These are phyloP conservation scores for Verticillium klebahnii DNA, from an alignment of 2,329 filamentous ascomycete species.

Conservation along the genomic window DNA sequence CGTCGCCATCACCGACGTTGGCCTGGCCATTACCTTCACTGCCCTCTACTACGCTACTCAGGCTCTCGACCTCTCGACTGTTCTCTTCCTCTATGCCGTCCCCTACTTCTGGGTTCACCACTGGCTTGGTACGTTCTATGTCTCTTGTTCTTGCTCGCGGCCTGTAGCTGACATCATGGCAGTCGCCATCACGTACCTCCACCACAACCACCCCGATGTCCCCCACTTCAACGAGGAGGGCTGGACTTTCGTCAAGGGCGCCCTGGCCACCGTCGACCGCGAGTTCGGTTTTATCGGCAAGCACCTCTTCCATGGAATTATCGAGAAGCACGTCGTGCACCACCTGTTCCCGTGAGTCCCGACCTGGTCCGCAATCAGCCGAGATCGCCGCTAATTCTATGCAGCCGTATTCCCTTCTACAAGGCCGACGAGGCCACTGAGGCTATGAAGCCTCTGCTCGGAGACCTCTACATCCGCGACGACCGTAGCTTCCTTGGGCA, in stretches of 20 bases:
- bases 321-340: constrained; percentile 57
- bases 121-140: constrained; percentile 53
- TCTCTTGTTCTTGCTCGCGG: not conserved
- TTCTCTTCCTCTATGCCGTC: constrained; percentile 55
- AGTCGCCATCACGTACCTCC: constrained; percentile 72
- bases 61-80: constrained; percentile 50
- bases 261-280: constrained; percentile 57
- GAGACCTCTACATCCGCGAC: constrained; percentile 46
- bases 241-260: constrained; percentile 60
- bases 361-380: not conserved
- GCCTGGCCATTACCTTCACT: constrained; percentile 45
- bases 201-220: constrained; percentile 59
- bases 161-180: not conserved
- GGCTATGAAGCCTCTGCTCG: constrained; percentile 52
- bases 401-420: constrained; percentile 53
- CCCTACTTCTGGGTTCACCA: constrained; percentile 69
- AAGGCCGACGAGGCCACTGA: constrained; percentile 54
- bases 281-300: constrained; percentile 58
- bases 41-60: constrained; percentile 48
- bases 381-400: not conserved
- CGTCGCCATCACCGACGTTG: constrained; percentile 57
- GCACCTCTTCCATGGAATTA: constrained; percentile 60
- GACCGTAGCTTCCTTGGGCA: constrained; percentile 37
- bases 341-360: constrained; percentile 49
- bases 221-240: constrained; percentile 49